These are phyloP conservation scores for Saccharomycopsis schoenii DNA, from an alignment of 805 yeast genomes.

Conservation along the genomic window DNA sequence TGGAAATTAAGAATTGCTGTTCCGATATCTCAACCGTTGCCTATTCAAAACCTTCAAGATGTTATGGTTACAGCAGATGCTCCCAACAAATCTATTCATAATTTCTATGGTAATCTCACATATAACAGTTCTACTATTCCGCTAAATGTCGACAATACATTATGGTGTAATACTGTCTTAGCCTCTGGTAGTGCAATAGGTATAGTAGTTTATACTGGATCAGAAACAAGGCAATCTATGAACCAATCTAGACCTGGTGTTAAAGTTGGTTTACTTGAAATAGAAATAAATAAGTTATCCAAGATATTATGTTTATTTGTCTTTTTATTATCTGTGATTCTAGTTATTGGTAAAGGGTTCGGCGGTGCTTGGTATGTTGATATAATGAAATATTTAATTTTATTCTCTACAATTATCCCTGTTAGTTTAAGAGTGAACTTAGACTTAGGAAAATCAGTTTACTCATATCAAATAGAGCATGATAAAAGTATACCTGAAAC, in stretches of 20 bases:
- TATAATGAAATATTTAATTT: constrained; percentile 78
- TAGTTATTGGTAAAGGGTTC: constrained; percentile 78
- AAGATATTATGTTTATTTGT: constrained; percentile 85
- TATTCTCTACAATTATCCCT: constrained; percentile 93
- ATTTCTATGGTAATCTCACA: constrained; percentile 66
- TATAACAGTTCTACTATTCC: constrained; percentile 51
- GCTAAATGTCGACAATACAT: constrained; percentile 76
- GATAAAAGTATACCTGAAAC: constrained; percentile 76
- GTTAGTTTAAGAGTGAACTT: constrained; percentile 90
- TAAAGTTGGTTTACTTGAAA: constrained; percentile 80
- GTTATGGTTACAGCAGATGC: constrained; percentile 59
- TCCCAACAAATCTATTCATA: constrained; percentile 78
- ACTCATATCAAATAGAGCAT: constrained; percentile 90
- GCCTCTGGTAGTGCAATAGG: constrained; percentile 93
- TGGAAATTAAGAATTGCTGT: constrained; percentile 89
- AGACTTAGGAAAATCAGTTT: constrained; percentile 92
- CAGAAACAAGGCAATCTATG: constrained; percentile 89
- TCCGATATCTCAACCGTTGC: constrained; percentile 54
- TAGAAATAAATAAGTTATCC: constrained; percentile 82
- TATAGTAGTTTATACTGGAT: constrained; percentile 81
- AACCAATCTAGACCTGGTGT: constrained; percentile 84
- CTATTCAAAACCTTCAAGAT: constrained; percentile 41
- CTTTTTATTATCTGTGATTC: constrained; percentile 59
- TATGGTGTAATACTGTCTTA: constrained; percentile 97
- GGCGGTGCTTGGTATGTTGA: constrained; percentile 68